Evolutionary conservation across 2,329 filamentous ascomycete species (phyloP).

Genomic region (Colletotrichum sojae): DNA sequence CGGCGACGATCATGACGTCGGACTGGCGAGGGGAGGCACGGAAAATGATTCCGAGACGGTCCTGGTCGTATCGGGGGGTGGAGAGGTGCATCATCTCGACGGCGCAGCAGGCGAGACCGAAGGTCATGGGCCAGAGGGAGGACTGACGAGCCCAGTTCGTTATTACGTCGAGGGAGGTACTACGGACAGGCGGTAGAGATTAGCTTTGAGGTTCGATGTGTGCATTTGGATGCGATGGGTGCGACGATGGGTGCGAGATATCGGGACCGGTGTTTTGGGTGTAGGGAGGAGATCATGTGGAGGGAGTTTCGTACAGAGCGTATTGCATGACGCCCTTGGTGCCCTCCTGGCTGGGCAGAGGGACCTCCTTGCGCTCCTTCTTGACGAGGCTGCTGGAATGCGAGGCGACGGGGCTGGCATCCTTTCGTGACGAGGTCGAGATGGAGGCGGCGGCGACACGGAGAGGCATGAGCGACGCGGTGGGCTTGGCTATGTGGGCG

Average conservation of each 20-base stretch:
- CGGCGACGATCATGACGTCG: slow-evolving; percentile 94
- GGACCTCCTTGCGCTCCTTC: slow-evolving; percentile 78
- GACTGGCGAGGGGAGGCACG: slow-evolving; percentile 89
- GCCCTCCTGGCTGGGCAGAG: slow-evolving; percentile 81
- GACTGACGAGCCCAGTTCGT: slow-evolving; percentile 88
- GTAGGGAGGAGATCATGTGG: not conserved
- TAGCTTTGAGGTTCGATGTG: not conserved
- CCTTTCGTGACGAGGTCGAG: slow-evolving; percentile 75
- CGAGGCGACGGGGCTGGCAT: slow-evolving; percentile 70
- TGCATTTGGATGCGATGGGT: not conserved
- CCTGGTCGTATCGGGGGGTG: slow-evolving; percentile 90
- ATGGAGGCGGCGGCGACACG: slow-evolving; percentile 75
- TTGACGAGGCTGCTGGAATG: slow-evolving; percentile 67
- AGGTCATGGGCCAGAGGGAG: slow-evolving; percentile 91
- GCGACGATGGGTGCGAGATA: not conserved
- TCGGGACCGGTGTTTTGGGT: not conserved
- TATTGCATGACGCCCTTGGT: slow-evolving; percentile 89
- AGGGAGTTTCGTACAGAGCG: slow-evolving; percentile 76
- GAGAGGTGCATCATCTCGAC: slow-evolving; percentile 95
- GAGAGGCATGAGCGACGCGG: slow-evolving; percentile 73
- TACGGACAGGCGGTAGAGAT: slow-evolving; percentile 50
- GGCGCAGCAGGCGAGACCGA: slow-evolving; percentile 90
- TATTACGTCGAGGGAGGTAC: slow-evolving; percentile 83
- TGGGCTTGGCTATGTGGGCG: slow-evolving; percentile 72
- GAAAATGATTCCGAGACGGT: slow-evolving; percentile 91